These are phyloP conservation scores for Plantago ovata DNA, from an alignment of 257 asterid genomes.

Conservation along the genomic window DNA sequence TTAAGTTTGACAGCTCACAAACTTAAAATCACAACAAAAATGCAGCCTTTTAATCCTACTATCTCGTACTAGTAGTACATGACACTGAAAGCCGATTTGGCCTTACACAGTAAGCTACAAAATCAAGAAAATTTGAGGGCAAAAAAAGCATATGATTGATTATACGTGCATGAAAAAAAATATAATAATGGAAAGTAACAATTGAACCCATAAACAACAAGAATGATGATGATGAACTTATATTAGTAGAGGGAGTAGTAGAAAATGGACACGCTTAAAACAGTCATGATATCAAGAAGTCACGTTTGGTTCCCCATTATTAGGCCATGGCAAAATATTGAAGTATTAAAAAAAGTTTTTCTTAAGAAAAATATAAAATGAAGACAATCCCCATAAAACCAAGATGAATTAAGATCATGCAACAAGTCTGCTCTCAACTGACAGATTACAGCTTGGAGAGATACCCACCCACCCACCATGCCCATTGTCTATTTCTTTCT, in stretches of 20 bases:
- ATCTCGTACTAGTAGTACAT: too few species aligned
- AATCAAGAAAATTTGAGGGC: background rate
- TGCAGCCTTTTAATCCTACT: background rate
- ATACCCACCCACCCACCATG: conserved; percentile 7
- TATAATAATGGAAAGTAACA: too few species aligned
- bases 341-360: too few species aligned
- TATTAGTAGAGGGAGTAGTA: too few species aligned
- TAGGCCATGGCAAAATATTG: conserved; percentile 27
- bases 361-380: conserved; percentile 1
- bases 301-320: conserved; percentile 83
- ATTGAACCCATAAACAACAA: conserved; percentile 16
- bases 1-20: background rate
- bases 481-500: conserved; percentile 42
- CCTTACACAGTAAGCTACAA: background rate
- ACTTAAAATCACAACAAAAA: conserved; percentile 14
- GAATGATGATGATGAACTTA: conserved; percentile 22
- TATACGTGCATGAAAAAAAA: conserved; percentile 40
- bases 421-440: conserved; percentile 67
- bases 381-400: conserved; percentile 12
- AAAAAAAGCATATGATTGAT: conserved; percentile 8
- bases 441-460: conserved; percentile 71
- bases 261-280: conserved; percentile 10
- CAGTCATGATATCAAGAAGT: conserved; percentile 58
- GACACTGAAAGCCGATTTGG: too few species aligned
- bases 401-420: conserved; percentile 48